phyloP scores from a whole-genome alignment of 2,329 filamentous ascomycete genomes.

The Lachnellula occidentalis region DNA sequence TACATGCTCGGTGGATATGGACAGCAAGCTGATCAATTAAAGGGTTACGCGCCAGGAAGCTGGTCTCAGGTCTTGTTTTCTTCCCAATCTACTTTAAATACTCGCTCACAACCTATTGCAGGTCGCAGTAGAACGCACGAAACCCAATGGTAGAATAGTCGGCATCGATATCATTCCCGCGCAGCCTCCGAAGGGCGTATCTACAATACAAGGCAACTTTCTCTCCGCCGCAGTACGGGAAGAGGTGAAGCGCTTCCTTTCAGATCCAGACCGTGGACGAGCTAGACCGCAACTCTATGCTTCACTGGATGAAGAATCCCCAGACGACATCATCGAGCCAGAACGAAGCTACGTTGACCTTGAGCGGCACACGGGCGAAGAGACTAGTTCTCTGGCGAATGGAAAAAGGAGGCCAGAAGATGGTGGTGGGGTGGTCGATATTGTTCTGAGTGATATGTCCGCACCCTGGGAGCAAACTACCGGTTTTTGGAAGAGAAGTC shows the following conservation, averaged over 20 bases:
- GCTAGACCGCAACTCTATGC: constrained; percentile 31
- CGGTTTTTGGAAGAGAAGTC: constrained; percentile 76
- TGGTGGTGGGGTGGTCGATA: constrained; percentile 62
- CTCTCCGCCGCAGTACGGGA: constrained; percentile 67
- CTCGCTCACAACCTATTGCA: constrained; percentile 34
- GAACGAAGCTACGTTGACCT: constrained; percentile 59
- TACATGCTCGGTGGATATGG: background rate
- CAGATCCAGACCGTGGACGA: constrained; percentile 55
- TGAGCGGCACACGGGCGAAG: constrained; percentile 44
- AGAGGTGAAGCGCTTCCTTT: constrained; percentile 71
- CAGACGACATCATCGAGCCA: constrained; percentile 28
- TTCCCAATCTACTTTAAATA: background rate
- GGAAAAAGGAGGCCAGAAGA: constrained; percentile 13
- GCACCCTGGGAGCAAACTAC: constrained; percentile 83
- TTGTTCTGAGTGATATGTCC: constrained; percentile 99
- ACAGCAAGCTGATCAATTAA: constrained; percentile 6
- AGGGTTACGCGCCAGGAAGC: constrained; percentile 72
- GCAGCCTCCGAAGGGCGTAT: constrained; percentile 85
- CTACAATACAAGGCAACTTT: constrained; percentile 92
- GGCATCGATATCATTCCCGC: constrained; percentile 94
- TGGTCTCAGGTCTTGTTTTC: constrained; percentile 57
- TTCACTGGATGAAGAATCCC: background rate
- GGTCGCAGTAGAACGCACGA: constrained; percentile 76
- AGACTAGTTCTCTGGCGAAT: background rate
- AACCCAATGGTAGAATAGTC: constrained; percentile 71